Conservation (phyloP, 2,329 filamentous ascomycete genomes). For the Aspergillus uvarum region DNA sequence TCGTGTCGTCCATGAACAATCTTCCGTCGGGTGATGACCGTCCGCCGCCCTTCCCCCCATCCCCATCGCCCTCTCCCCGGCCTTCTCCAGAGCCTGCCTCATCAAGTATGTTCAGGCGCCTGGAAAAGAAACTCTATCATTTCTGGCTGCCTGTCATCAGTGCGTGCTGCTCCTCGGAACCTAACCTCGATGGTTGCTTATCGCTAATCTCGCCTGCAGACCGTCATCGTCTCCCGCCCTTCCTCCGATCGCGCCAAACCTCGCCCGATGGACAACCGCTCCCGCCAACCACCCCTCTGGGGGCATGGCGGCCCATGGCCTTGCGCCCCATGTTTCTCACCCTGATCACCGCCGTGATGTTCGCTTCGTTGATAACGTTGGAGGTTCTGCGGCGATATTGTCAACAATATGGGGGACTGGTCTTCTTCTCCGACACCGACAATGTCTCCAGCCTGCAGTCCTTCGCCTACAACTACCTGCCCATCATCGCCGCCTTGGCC, state of each 20-base stretch:
- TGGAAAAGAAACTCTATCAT: slow-evolving; percentile 14
- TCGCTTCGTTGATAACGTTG: slow-evolving; percentile 26
- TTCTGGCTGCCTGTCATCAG: slow-evolving; percentile 18
- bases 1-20: slow-evolving; percentile 5
- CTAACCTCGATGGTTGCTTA: not conserved
- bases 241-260: slow-evolving; percentile 5
- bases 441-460: slow-evolving; percentile 29
- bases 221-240: slow-evolving; percentile 9
- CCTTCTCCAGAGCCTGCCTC: slow-evolving; percentile 17
- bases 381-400: slow-evolving; percentile 34
- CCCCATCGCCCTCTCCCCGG: slow-evolving; percentile 3
- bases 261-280: slow-evolving; percentile 9
- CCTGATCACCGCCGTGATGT: slow-evolving; percentile 23
- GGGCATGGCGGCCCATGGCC: slow-evolving; percentile 35
- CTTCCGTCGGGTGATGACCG: slow-evolving; percentile 3
- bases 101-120: slow-evolving; percentile 19
- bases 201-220: slow-evolving; percentile 6
- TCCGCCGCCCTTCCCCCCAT: not conserved
- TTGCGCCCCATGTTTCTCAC: slow-evolving; percentile 32
- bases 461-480: slow-evolving; percentile 42
- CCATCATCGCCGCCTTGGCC: slow-evolving; percentile 46
- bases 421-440: slow-evolving; percentile 31
- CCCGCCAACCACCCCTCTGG: not conserved
- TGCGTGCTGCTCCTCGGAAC: not conserved
- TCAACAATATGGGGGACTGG: slow-evolving; percentile 27